Conservation (phyloP, 2,329 filamentous ascomycete genomes). For the Huntiella decipiens region DNA sequence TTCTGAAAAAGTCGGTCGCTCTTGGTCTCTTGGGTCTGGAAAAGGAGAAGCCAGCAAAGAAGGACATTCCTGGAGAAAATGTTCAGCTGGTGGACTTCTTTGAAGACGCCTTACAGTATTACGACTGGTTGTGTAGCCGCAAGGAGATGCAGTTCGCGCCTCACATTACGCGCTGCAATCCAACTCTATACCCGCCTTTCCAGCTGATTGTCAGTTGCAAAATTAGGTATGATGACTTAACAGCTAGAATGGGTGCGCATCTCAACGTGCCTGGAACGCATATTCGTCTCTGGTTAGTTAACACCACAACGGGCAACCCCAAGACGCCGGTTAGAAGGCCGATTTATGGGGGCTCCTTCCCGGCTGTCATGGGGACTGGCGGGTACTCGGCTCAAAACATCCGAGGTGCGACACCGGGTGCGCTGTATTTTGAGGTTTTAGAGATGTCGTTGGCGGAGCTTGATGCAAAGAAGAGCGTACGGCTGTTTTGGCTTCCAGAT, state of each 20-base stretch:
- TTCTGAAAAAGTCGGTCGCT: conserved; percentile 25
- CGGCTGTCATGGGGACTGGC: conserved; percentile 57
- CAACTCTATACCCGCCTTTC: conserved; percentile 45
- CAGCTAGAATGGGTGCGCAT: conserved; percentile 63
- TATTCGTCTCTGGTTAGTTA: conserved; percentile 78
- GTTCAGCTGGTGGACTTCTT: conserved; percentile 27
- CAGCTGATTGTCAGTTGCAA: conserved; percentile 66
- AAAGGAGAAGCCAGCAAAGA: conserved; percentile 3
- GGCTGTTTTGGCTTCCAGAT: conserved; percentile 69
- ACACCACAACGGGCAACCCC: conserved; percentile 54
- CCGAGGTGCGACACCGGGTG: conserved; percentile 45
- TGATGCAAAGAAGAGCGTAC: conserved; percentile 78
- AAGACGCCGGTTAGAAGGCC: conserved; percentile 57
- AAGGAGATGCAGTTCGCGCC: conserved; percentile 63
- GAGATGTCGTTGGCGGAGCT: conserved; percentile 88
- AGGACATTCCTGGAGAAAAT: not conserved
- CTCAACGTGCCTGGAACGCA: conserved; percentile 67
- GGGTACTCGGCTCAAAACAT: conserved; percentile 52
- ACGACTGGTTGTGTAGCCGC: conserved; percentile 80
- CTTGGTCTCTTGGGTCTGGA: conserved; percentile 1
- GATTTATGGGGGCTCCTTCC: conserved; percentile 47
- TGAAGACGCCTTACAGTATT: conserved; percentile 66
- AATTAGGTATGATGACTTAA: conserved; percentile 73
- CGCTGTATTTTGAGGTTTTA: conserved; percentile 78
- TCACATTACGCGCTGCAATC: conserved; percentile 36